Base-by-base conservation (phyloP, 768 basidiomycete species). In the Trametes sanguinea region DNA sequence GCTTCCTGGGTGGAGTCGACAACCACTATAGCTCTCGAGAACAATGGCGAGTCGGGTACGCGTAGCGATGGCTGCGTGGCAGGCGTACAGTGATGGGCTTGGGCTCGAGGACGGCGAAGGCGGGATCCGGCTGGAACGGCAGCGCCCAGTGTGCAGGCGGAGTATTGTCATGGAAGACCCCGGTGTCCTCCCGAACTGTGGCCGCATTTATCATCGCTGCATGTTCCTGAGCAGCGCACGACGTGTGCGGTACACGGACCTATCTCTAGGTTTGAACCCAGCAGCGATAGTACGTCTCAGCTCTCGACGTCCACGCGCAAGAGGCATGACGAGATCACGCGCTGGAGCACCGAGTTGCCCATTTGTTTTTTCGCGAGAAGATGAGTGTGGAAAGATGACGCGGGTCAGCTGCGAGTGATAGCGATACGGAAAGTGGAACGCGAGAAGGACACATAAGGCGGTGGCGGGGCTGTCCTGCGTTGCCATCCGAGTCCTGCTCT, bases 111-210 rank as follows among this genome's bases (percentile, higher is more conserved):
- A 11, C 48, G 48, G 48, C 48, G 48, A 50, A 29, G 30, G 29
- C 48, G 48, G 48, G 9, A n/a, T 35, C 55, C 55, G 45, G 55
- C 35, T 47, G 45, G 45, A 27, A 56, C 55, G 45, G 44, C 22
- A 22, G 22, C 54, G 32, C 44, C 44, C 44, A 10, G n/a, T n/a
- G 33, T 47, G 33, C 2, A 14, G 11, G 45, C 55, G 33, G 30
- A 43, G 17, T 22, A 32, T 22, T 33, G 22, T 43, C 57, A 51
- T 58, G 57, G 40, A 58, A 58, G 39, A 42, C 29, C 48, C 48
- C 40, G 30, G 48, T 22, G 30, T 39, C 48, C 40, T 58, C 39
- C 57, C 57, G 57, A 58, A n/a, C 40, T 58, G 57, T 58, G 57
- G 57, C 57, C 56, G 17, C 48, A 50, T 50, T 57, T 57, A 50